Evolutionary conservation across 805 yeast genomes (phyloP).

Genomic region (Priceomyces medius): DNA sequence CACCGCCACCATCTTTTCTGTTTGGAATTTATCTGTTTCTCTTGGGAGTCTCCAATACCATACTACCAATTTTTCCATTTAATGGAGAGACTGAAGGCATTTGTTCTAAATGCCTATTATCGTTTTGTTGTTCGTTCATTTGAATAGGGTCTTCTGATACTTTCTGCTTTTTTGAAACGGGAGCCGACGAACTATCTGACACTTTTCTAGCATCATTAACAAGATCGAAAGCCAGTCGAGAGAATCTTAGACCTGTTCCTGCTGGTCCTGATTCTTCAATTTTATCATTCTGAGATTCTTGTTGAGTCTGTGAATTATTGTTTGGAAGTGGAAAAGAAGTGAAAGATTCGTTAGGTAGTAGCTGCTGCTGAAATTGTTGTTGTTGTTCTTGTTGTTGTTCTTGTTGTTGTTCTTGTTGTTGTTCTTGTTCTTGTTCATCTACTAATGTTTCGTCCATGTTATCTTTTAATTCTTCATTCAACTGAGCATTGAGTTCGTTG

Average conservation of each 20-base stretch:
- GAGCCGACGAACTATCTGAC: constrained; percentile 4
- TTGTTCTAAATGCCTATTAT: not conserved
- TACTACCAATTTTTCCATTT: constrained; percentile 17
- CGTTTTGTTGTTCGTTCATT: not conserved
- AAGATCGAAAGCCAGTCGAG: constrained; percentile 20
- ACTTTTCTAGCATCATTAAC: constrained; percentile 5
- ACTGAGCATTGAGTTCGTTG: not conserved
- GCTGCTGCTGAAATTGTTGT: not conserved
- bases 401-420: constrained; percentile 1
- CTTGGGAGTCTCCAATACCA: constrained; percentile 16
- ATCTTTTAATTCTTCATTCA: not conserved
- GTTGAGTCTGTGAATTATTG: not conserved
- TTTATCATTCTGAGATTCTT: too few species aligned
- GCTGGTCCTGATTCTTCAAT: not conserved
- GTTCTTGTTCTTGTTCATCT: not conserved
- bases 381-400: not conserved
- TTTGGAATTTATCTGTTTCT: not conserved
- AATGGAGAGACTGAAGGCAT: constrained; percentile 16
- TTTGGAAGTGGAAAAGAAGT: not conserved
- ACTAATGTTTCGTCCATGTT: not conserved
- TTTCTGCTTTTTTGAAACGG: constrained; percentile 13
- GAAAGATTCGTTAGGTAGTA: not conserved
- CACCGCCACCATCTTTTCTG: not conserved
- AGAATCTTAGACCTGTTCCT: constrained; percentile 9
- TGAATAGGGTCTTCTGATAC: constrained; percentile 12